Conservation (phyloP, 2,329 filamentous ascomycete genomes). For the Diplodia sapinea region DNA sequence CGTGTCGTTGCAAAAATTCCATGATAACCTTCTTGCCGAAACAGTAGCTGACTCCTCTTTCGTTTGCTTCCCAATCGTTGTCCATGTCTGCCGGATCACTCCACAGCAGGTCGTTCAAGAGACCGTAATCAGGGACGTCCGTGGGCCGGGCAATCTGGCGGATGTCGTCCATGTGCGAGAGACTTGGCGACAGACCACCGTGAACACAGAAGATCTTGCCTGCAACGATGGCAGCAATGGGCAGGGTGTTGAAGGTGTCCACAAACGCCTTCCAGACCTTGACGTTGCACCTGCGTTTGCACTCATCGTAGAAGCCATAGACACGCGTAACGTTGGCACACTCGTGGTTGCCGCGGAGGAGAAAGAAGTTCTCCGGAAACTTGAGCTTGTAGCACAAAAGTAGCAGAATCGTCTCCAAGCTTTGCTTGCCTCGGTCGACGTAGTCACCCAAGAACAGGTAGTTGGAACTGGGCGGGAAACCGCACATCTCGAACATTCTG, state of each 20-base stretch:
- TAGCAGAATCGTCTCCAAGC: slow-evolving; percentile 89
- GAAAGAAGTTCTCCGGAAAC: slow-evolving; percentile 96
- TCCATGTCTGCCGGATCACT: slow-evolving; percentile 98
- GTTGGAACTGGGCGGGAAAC: slow-evolving; percentile 89
- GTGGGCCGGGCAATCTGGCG: slow-evolving; percentile 93
- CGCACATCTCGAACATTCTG: slow-evolving; percentile 98
- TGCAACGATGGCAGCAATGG: slow-evolving; percentile 94
- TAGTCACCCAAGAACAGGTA: slow-evolving; percentile 96
- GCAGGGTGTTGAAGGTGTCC: slow-evolving; percentile 93
- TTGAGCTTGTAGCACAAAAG: slow-evolving; percentile 97
- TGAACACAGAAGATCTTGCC: slow-evolving; percentile 99
- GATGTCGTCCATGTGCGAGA: slow-evolving; percentile 98
- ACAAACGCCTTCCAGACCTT: slow-evolving; percentile 99
- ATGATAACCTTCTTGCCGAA: slow-evolving; percentile 98
- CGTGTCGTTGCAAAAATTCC: slow-evolving; percentile 90
- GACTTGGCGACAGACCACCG: slow-evolving; percentile 87
- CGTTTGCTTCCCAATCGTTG: slow-evolving; percentile 96
- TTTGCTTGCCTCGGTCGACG: slow-evolving; percentile 95
- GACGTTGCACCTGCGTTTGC: slow-evolving; percentile 93
- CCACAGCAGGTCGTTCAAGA: slow-evolving; percentile 95
- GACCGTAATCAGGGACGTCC: slow-evolving; percentile 94
- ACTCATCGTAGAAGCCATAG: slow-evolving; percentile 98
- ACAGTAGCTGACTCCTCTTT: slow-evolving; percentile 95
- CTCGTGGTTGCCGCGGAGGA: slow-evolving; percentile 93
- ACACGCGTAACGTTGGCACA: slow-evolving; percentile 95